Evolutionary conservation across 2,329 filamentous ascomycete genomes (phyloP), one percentile per base, ranked within the genome.

Genomic region (Podosphaera aphanis): DNA sequence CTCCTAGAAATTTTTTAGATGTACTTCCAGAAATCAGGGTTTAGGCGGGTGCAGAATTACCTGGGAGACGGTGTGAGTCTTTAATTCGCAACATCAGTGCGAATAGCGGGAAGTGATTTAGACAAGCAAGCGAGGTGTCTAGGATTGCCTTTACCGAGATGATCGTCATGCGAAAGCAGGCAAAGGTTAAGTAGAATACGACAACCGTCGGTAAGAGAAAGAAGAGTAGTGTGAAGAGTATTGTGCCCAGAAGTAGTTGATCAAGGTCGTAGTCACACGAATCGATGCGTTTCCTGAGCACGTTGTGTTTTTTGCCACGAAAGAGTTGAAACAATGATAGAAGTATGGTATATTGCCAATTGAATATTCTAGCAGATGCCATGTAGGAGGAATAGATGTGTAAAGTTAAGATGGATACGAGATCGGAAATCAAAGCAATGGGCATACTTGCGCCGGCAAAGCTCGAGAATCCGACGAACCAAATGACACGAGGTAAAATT

Each of bases 321-420:
- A 98, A 98, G 8, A 98, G 76, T 60, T 98, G 92, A 62, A 98
- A 98, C n/a, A 98, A 75, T 10, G 88, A 95, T 52, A 88, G 79
- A 52, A 98, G 79, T 50, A 98, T 95, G 2, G 82, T 93, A 49
- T 98, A 76, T 63, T 98, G 90, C 90, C 90, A 98, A 63, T 95
- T 85, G 62, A 88, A 98, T 56, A 98, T 95, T 44, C 90, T 79
- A 2, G 90, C 90, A 7, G 86, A 93, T 15, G 92, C 88, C 47
- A 95, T 79, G 62, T 98, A 98, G 61, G 98, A 98, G 1, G 82
- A 93, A 66, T 95, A 93, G 47, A 98, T 94, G 62, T 98, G 90
- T 31, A 98, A 66, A 1, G 92, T 98, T 49, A 95, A 68, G 41
- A 92, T 70, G 1, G 88, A 93, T 2, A 95, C 70, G 5, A 98